Evolutionary conservation across 371 early-diverging fungal genomes (phyloP), one percentile per base, ranked within the genome.

Genomic region (Mortierella sp.): DNA sequence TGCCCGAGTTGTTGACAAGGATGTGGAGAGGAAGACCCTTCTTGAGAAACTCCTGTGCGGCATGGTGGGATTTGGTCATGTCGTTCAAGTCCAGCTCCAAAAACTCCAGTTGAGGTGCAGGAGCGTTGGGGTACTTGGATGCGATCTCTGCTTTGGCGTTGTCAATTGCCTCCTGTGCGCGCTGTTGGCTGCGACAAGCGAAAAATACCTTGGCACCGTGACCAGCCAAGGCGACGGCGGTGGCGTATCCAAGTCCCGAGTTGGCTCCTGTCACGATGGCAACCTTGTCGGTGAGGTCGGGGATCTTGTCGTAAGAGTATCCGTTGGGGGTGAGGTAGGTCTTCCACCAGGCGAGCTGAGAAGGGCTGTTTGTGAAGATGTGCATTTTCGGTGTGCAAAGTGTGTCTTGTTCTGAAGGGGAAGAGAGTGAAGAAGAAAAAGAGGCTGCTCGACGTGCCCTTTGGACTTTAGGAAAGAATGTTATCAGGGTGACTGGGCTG

Each of bases 181-280:
- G 88, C 59, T 90, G 82, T n/a, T 79, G 57, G 55, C 83, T 92
- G 34, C 94, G 90, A 80, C 91, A 93, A 0, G 92, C 93, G 34
- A 94, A 86, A 55, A 90, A 89, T 80, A 94, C 88, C 13, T 87
- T 85, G 51, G 93, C 92, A 11, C 87, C 86, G 74, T 93, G 91
- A 34, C 79, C 88, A 5, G 93, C 94, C 69, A 94, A 88, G 79
- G 92, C 91, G 16, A 85, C 61, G 6, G 89, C 90, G 71, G 92
- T 92, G 1, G 88, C 88, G 73, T 88, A 88, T 34, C 95, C 95
- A 44, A 95, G 89, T 83, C 95, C 95, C 14, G 90, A 88, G 76
- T 90, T 93, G n/a, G 91, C 92, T 37, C 96, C 96, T 26, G 95
- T 95, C 26, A 96, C 92, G 19, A 96, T 88, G 37, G 91, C 92